Conservation (phyloP, 768 basidiomycete species). For the Glaciozyma martinii region DNA sequence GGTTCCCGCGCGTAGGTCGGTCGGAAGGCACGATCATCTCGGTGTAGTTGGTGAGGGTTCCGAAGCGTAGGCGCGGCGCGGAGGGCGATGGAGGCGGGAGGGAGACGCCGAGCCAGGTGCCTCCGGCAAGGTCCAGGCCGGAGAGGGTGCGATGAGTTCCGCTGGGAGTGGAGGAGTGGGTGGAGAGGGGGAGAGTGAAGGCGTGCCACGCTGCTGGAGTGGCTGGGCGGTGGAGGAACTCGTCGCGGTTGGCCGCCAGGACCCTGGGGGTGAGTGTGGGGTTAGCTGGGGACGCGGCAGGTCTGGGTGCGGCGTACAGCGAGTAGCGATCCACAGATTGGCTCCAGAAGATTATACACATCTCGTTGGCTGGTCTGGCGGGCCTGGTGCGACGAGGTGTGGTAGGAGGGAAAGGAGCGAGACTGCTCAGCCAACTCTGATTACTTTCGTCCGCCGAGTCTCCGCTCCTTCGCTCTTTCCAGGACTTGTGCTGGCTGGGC, state of each 20-base stretch:
- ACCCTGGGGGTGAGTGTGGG: slow-evolving; percentile 25
- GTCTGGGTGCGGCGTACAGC: neutral
- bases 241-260: slow-evolving; percentile 41
- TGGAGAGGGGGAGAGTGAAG: slow-evolving; percentile 13
- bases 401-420: too few relatives aligned
- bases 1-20: slow-evolving; percentile 34
- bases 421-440: too few relatives aligned
- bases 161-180: neutral
- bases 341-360: slow-evolving; percentile 7
- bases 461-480: too few relatives aligned
- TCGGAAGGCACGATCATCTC: slow-evolving; percentile 16
- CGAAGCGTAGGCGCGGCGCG: slow-evolving; percentile 10
- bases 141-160: slow-evolving; percentile 24
- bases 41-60: slow-evolving; percentile 35
- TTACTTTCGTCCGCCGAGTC: too few relatives aligned
- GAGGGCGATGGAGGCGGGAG: neutral
- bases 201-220: slow-evolving; percentile 37
- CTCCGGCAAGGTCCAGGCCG: slow-evolving; percentile 38
- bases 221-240: slow-evolving; percentile 40
- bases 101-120: slow-evolving; percentile 42
- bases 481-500: too few relatives aligned
- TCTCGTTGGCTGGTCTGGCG: neutral
- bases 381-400: too few relatives aligned
- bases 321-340: neutral
- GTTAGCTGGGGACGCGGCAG: neutral